Base-by-base conservation (phyloP, 2,329 filamentous ascomycete genomes). In the Mollisia scopiformis region DNA sequence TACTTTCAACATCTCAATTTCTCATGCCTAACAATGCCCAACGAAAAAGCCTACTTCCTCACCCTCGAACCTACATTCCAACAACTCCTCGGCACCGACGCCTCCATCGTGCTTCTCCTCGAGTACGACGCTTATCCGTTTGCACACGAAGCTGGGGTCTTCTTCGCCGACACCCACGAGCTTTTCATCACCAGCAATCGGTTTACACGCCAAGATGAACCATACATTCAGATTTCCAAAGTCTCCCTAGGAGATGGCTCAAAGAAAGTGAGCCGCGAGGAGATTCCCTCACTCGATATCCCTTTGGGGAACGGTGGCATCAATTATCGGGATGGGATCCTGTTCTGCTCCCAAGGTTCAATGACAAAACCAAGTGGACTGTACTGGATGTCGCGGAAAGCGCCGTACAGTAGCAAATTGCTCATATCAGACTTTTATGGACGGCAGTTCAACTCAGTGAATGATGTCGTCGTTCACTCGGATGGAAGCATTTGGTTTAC, bases 401-500 rank as follows among this genome's bases (percentile, higher is more conserved):
- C 63, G 4, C 63, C 69, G 19, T 66, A 70, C 14, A 58, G 54
- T 31, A 57, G 31, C 1, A n/a, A 4, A 77, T 78, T 80, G 0
- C 73, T 89, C 13, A 59, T 88, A 16, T 85, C 85, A 66, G 85
- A 84, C 70, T 89, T 78, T 69, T 84, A 84, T 53, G 84, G 85
- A 19, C 79, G 84, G 2, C 77, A 21, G 41, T 88, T 88, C 73
- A 85, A 81, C 69, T 87, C 84, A 0, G 73, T 87, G 11, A 88
- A 88, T 64, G 86, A 88, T 62, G 77, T 84, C 0, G 77, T 79
- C 1, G 79, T 87, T 64, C 78, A 84, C 30, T 70, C 72, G 11
- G 86, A 81, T 59, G 78, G 79, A n/a, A 80, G 84, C 27, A 74
- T 88, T n/a, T 89, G 86, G 75, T 88, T 89, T 67, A 88, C 85